A percentile compares a stretch with the other conserved stretches of the same genome.
Evolutionary conservation across 305 asterid genomes (phyloP).

Genomic region (Vinca major): DNA sequence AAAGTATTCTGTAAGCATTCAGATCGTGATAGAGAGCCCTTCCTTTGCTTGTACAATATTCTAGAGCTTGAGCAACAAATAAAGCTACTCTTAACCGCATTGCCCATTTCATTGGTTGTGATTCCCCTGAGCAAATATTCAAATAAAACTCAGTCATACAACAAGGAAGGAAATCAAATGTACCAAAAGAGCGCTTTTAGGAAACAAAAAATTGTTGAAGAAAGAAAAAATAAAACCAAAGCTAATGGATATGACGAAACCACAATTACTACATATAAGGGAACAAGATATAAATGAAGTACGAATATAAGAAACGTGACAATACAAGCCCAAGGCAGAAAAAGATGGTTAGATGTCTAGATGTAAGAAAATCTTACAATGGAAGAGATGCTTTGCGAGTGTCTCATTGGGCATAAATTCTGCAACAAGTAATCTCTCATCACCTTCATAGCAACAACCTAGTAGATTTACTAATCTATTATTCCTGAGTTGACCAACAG

Average conservation of each 20-base stretch:
- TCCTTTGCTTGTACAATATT: slow-evolving; percentile 81
- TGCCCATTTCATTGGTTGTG: slow-evolving; percentile 95
- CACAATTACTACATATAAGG: not conserved
- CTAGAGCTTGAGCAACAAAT: slow-evolving; percentile 87
- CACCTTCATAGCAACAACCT: slow-evolving; percentile 96
- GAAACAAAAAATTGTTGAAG: not conserved
- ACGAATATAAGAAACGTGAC: not conserved
- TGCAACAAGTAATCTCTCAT: slow-evolving; percentile 81
- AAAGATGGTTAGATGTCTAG: not conserved
- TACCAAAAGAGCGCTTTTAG: not conserved
- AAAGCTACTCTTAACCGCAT: slow-evolving; percentile 91
- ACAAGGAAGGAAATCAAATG: slow-evolving; percentile 1
- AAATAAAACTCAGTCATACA: not conserved
- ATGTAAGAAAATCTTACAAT: slow-evolving; percentile 46
- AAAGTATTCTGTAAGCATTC: slow-evolving; percentile 82
- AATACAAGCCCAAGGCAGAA: not conserved
- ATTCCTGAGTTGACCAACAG: slow-evolving; percentile 88
- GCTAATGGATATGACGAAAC: not conserved
- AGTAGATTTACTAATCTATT: slow-evolving; percentile 65
- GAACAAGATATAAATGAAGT: not conserved
- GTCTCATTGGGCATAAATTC: slow-evolving; percentile 95
- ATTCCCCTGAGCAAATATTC: slow-evolving; percentile 14
- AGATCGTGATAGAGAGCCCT: slow-evolving; percentile 92
- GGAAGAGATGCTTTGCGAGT: slow-evolving; percentile 84
- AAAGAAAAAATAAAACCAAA: not conserved